These are phyloP conservation scores for Ganoderma lingzhi DNA, from an alignment of 1,284 basidiomycete species.

Conservation along the genomic window DNA sequence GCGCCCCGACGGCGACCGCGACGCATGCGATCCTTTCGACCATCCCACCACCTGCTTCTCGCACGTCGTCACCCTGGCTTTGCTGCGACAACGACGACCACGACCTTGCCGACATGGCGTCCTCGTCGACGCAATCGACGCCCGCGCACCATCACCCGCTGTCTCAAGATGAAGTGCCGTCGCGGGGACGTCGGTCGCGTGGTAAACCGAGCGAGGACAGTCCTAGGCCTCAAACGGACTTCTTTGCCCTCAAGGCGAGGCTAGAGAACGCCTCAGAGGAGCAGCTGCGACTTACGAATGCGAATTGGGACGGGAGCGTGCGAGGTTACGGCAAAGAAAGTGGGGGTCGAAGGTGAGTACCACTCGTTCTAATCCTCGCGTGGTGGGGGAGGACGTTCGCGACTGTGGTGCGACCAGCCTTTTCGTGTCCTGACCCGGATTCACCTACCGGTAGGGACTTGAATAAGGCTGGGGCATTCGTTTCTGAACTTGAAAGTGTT, in stretches of 20 bases:
- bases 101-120: slow-evolving; percentile 41
- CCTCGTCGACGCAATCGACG: slow-evolving; percentile 47
- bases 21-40: slow-evolving; percentile 11
- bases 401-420: neutral
- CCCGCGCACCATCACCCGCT: slow-evolving; percentile 75
- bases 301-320: slow-evolving; percentile 71
- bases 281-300: slow-evolving; percentile 36
- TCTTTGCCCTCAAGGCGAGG: slow-evolving; percentile 68
- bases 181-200: slow-evolving; percentile 52
- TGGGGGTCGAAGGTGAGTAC: slow-evolving; percentile 34
- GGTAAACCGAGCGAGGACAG: slow-evolving; percentile 40
- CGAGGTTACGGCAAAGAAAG: slow-evolving; percentile 55
- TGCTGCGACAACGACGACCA: slow-evolving; percentile 13
- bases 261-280: slow-evolving; percentile 53
- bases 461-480: too few relatives aligned
- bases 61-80: slow-evolving; percentile 11
- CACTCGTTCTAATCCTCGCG: neutral
- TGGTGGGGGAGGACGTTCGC: neutral
- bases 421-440: neutral
- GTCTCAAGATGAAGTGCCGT: slow-evolving; percentile 58
- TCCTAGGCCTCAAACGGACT: slow-evolving; percentile 50
- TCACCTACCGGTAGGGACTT: neutral
- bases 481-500: neutral
- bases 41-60: slow-evolving; percentile 11
- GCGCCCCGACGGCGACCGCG: slow-evolving; percentile 5